A percentile compares a stretch with the other conserved stretches of the same genome.
Evolutionary conservation across 2,329 filamentous ascomycete genomes (phyloP).

Genomic region (Coleophoma crateriformis): DNA sequence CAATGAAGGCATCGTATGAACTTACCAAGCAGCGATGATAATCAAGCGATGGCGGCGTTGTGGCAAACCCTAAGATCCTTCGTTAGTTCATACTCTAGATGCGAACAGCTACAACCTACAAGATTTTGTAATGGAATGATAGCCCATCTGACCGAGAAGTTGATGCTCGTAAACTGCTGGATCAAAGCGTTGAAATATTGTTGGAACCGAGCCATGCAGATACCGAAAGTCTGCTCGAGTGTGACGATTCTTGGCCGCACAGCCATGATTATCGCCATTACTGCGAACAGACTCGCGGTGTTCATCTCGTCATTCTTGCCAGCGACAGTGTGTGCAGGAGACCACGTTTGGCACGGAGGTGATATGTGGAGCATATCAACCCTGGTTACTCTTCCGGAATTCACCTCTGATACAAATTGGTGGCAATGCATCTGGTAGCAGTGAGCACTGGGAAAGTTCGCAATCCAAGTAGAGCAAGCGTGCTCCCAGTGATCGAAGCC

Average conservation of each 20-base stretch:
- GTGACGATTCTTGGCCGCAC: constrained; percentile 65
- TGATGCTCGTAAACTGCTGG: constrained; percentile 54
- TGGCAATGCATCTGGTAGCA: constrained; percentile 43
- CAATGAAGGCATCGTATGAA: background rate
- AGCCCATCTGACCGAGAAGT: constrained; percentile 68
- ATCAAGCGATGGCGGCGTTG: constrained; percentile 37
- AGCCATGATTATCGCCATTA: constrained; percentile 48
- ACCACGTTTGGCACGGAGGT: constrained; percentile 74
- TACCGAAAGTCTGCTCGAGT: constrained; percentile 72
- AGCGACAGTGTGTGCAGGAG: constrained; percentile 59
- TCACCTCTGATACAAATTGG: constrained; percentile 37
- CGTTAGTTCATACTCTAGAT: too few relatives aligned
- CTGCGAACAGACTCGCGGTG: constrained; percentile 50
- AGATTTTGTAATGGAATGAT: constrained; percentile 38
- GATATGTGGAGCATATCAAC: constrained; percentile 71
- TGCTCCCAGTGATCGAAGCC: constrained; percentile 53
- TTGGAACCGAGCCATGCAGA: constrained; percentile 47
- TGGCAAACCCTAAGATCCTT: constrained; percentile 16
- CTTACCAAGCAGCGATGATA: constrained; percentile 44
- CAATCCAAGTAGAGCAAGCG: constrained; percentile 16
- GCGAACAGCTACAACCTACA: too few relatives aligned
- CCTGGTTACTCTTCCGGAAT: constrained; percentile 23
- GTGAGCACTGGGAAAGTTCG: constrained; percentile 26
- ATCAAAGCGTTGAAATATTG: constrained; percentile 56
- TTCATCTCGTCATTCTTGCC: constrained; percentile 62